A percentile compares a stretch with the other conserved stretches of the same genome.
phyloP scores from a whole-genome alignment of 1,284 basidiomycete genomes.

The Apiotrichum mycotoxinovorans region DNA sequence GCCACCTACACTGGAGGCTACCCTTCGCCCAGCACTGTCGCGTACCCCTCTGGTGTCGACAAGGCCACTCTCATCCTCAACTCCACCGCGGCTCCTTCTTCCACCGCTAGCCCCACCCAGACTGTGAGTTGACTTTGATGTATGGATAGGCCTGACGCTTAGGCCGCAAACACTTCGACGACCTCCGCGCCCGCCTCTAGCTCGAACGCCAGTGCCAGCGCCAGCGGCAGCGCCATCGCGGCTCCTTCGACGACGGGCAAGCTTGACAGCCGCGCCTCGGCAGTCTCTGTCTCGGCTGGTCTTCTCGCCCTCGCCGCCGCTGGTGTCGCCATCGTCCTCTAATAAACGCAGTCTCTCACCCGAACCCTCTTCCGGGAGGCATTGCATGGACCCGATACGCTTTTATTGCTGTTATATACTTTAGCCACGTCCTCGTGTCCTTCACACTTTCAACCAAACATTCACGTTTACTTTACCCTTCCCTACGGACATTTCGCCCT shows the following conservation, averaged over 20 bases:
- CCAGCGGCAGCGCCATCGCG: neutral
- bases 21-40: constrained; percentile 4
- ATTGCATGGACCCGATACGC: no score
- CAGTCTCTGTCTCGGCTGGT: neutral
- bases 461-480: no score
- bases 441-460: no score
- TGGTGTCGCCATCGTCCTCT: constrained; percentile 4
- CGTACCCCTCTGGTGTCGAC: constrained; percentile 10
- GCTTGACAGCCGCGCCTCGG: neutral
- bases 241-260: neutral
- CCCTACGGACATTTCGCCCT: no score
- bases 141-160: neutral
- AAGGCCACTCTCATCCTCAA: constrained; percentile 5
- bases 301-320: neutral
- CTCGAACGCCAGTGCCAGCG: neutral
- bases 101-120: neutral
- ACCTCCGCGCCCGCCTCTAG: neutral
- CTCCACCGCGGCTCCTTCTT: neutral
- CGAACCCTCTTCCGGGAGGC: neutral
- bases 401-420: no score
- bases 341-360: neutral
- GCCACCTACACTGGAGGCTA: constrained; percentile 6
- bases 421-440: no score
- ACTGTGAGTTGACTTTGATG: neutral
- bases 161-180: neutral